Base-by-base conservation (phyloP, 768 basidiomycete genomes). In the Mycena chlorophos region DNA sequence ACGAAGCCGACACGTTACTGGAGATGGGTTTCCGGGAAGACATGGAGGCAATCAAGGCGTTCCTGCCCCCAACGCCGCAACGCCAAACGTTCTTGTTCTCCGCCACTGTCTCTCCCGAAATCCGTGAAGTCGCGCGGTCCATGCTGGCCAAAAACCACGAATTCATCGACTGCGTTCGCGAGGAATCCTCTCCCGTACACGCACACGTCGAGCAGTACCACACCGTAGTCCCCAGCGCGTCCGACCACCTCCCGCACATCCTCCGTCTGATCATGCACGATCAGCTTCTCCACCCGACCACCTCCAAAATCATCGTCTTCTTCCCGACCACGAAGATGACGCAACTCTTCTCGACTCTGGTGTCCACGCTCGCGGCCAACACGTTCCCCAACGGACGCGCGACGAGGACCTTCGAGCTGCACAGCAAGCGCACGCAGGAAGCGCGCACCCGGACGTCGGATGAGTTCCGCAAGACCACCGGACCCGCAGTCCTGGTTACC, bases 11-110 rank as follows among this genome's bases (percentile, higher is more conserved):
- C 65, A 91, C 88, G 0, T 77, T 96, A 13, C 77, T 98, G 12
- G 91, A 94, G 54, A 89, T 94, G 87, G 94, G 94, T 62, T 97
- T 96, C 81, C 82, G 88, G 3, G 81, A 86, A 22, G 94, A 96
- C 63, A 84, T 98, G 27, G 83, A 89, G 20, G 83, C 79, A 1
- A 92, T 96, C 63, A 70, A 80, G 26, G 66, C 73, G 3, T 79
- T 75, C 64, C 76, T 95, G n/a, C 87, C 88, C 6, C 73, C 74
- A 19, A 63, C 72, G 1, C 82, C 86, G 0, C 67, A 82, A 51
- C 85, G 93, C n/a, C 94, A 95, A 66, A 96, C 94, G 0, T 87
- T 96, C 73, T 77, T 98, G 53, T 94, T 96, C 73, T 92, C 90
- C 14, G 94, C 94, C 22, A 95, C 93, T 2, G 84, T 95, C 30